phyloP scores from a whole-genome alignment of 2,329 filamentous ascomycete species.

The Pestalotiopsis sp. region DNA sequence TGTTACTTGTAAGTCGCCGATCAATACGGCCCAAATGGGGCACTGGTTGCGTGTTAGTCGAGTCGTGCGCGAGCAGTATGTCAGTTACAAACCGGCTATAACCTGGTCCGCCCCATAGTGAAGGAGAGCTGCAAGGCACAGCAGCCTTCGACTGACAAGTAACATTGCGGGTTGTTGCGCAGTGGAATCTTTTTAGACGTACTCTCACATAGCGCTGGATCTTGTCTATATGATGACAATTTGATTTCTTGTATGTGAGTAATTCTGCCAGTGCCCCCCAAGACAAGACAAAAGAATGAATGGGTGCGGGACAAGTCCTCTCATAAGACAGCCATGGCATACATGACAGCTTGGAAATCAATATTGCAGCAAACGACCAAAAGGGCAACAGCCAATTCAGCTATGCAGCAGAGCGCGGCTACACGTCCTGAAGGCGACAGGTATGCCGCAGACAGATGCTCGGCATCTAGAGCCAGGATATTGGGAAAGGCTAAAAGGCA shows the following conservation, averaged over 20 bases:
- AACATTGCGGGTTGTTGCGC: slow-evolving; percentile 20
- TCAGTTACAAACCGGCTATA: slow-evolving; percentile 23
- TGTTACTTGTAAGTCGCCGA: not conserved
- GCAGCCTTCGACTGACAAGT: slow-evolving; percentile 20
- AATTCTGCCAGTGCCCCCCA: not conserved
- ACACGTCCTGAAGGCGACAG: not conserved
- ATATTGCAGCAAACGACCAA: not conserved
- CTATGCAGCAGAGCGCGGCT: not conserved
- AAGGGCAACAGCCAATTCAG: not conserved
- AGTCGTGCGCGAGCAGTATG: not conserved
- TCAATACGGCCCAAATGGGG: slow-evolving; percentile 4
- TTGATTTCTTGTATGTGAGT: not conserved
- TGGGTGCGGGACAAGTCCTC: not conserved
- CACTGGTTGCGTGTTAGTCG: not conserved
- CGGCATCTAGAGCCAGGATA: not conserved
- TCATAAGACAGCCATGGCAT: not conserved
- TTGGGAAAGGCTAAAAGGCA: not conserved
- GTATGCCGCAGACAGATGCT: not conserved
- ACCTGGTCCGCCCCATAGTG: slow-evolving; percentile 21
- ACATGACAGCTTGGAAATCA: not conserved
- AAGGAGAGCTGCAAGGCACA: slow-evolving; percentile 24
- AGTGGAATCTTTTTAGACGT: not conserved
- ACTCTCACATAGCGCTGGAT: slow-evolving; percentile 21
- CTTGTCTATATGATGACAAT: slow-evolving; percentile 14
- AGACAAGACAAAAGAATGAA: not conserved